Conservation (phyloP, 768 basidiomycete genomes). For the Neoboletus subvelutipes region DNA sequence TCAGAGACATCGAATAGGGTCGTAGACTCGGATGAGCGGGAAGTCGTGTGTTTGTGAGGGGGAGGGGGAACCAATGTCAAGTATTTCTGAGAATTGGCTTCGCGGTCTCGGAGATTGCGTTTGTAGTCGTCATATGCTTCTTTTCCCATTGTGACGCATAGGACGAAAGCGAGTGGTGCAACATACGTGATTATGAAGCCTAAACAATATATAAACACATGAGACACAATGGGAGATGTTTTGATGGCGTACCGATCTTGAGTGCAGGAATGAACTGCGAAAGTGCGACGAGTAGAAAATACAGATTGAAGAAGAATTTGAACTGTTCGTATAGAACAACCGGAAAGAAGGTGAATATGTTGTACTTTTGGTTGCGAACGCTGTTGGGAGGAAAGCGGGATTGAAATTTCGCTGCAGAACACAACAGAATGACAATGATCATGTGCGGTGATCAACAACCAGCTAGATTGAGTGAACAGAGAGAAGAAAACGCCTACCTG, state of each 20-base stretch:
- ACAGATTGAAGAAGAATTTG: constrained; percentile 99
- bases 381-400: constrained; percentile 80
- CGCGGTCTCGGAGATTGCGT: constrained; percentile 85
- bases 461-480: neutral
- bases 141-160: constrained; percentile 95
- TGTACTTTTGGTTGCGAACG: constrained; percentile 98
- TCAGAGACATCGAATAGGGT: constrained; percentile 21
- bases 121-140: constrained; percentile 99
- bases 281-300: constrained; percentile 94
- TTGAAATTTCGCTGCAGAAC: constrained; percentile 63
- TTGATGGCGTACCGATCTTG: constrained; percentile 73
- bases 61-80: constrained; percentile 66
- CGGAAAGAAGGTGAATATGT: constrained; percentile 93
- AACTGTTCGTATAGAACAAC: constrained; percentile 98
- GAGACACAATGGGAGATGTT: neutral
- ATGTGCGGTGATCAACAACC: constrained; percentile 1
- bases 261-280: constrained; percentile 95
- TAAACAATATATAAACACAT: constrained; percentile 27
- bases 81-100: constrained; percentile 94
- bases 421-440: neutral
- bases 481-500: constrained; percentile 44
- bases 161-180: constrained; percentile 93
- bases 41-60: constrained; percentile 27
- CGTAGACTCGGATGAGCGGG: constrained; percentile 17
- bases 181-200: constrained; percentile 96